Evolutionary conservation across 495 filamentous ascomycete species (phyloP), one percentile per base, ranked within the genome.

Genomic region (Aspergillus kassunensis): DNA sequence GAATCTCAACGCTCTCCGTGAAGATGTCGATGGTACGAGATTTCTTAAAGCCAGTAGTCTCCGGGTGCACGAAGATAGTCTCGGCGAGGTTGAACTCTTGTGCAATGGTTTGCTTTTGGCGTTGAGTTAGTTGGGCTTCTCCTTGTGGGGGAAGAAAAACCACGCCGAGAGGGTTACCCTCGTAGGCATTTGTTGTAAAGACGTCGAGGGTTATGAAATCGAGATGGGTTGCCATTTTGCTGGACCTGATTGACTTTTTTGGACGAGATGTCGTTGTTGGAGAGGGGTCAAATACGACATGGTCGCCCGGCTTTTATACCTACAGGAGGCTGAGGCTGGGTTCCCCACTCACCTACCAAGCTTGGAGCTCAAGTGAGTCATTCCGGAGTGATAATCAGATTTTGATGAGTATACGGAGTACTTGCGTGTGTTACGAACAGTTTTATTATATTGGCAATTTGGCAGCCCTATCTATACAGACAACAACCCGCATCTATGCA

Each of bases 21-120:
- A 89, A 90, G 68, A 90, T 92, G 66, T 89, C 82, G 60, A 90
- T 81, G n/a, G 63, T 63, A 30, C 70, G 64, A 27, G 64, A 65
- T 11, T 48, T 30, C 5, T 12, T 20, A 18, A 33, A 4, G n/a
- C 33, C 21, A 8, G n/a, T n/a, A n/a, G 55, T 3, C 21, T 46
- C 2, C 43, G 53, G 61, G 55, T 90, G 80, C 12, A 93, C 68
- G 68, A 92, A 95, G 45, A 91, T 85, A 1, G 84, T 91, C 61
- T 93, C 89, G 4, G 87, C 90, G 57, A 90, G 76, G 56, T 92
- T 92, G 83, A 93, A 93, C 68, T 95, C 90, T 25, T 64, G 59
- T 2, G 88, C 81, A 30, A 95, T 84, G 36, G 57, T 65, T 66
- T 72, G 71, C 35, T 74, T 75, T 49, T 75, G 71, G 43, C 29